phyloP scores from a whole-genome alignment of 1,139 yeast genomes.

The Debaryomyces subglobosus region DNA sequence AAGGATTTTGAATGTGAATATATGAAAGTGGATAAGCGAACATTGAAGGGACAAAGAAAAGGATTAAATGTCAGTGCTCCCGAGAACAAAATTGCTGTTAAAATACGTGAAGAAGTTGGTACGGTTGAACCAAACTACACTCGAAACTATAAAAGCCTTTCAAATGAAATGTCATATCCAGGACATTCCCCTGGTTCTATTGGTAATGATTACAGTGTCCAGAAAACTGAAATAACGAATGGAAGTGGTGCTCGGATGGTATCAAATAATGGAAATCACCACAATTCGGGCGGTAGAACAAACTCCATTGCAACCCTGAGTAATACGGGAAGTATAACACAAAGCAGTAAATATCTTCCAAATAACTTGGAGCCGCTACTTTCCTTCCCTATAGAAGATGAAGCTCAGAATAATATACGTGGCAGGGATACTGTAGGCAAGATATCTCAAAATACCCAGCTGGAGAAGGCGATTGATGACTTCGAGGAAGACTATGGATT shows the following conservation, averaged over 20 bases:
- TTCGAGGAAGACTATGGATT: slow-evolving; percentile 14
- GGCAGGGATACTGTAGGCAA: neutral
- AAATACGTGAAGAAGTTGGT: neutral
- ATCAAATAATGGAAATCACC: neutral
- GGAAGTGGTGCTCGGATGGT: neutral
- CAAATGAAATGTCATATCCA: neutral
- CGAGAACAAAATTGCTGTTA: neutral
- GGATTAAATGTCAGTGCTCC: neutral
- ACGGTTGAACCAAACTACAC: neutral
- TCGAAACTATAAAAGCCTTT: neutral
- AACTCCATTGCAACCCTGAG: neutral
- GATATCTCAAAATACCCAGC: neutral
- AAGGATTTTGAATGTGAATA: slow-evolving; percentile 29
- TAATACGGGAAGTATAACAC: neutral
- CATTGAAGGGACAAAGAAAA: slow-evolving; percentile 29
- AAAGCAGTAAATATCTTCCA: slow-evolving; percentile 19
- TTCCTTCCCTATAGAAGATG: slow-evolving; percentile 24
- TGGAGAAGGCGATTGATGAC: neutral
- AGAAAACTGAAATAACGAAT: neutral
- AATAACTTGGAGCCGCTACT: slow-evolving; percentile 30
- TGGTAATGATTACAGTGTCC: neutral
- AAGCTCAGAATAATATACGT: neutral
- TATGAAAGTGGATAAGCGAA: slow-evolving; percentile 30
- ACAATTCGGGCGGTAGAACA: neutral
- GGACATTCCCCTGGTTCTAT: neutral